phyloP scores from a whole-genome alignment of 2,329 filamentous ascomycete genomes.

The Malbranchea cinnamomea region DNA sequence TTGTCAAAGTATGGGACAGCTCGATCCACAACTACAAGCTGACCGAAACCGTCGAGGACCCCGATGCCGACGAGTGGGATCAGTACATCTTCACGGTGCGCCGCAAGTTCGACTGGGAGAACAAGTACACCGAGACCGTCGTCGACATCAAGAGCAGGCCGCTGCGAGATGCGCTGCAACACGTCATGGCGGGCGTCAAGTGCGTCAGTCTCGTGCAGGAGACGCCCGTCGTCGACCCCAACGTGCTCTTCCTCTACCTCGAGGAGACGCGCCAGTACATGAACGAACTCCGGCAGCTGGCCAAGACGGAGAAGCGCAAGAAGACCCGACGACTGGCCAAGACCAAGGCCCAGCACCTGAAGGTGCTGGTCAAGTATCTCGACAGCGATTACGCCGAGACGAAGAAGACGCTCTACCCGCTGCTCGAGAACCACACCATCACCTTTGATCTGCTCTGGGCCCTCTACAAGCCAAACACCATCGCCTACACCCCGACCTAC shows the following conservation, averaged over 20 bases:
- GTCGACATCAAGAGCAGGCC: slow-evolving; percentile 78
- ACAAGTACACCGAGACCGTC: slow-evolving; percentile 58
- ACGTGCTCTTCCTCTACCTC: slow-evolving; percentile 60
- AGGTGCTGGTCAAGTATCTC: slow-evolving; percentile 60
- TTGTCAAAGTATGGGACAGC: slow-evolving; percentile 33
- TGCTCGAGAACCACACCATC: slow-evolving; percentile 69
- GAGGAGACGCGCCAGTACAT: slow-evolving; percentile 55
- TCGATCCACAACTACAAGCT: slow-evolving; percentile 51
- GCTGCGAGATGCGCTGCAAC: slow-evolving; percentile 54
- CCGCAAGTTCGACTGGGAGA: slow-evolving; percentile 69
- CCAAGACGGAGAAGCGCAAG: slow-evolving; percentile 40
- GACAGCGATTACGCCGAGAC: slow-evolving; percentile 65
- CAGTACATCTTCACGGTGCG: slow-evolving; percentile 73
- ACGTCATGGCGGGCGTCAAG: slow-evolving; percentile 62
- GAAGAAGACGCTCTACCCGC: slow-evolving; percentile 66
- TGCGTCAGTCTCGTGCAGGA: slow-evolving; percentile 69
- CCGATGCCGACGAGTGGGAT: slow-evolving; percentile 53
- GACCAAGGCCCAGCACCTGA: slow-evolving; percentile 38
- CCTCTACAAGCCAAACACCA: slow-evolving; percentile 71
- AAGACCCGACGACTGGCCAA: slow-evolving; percentile 24
- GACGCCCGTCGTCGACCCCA: slow-evolving; percentile 56
- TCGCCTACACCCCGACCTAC: slow-evolving; percentile 65
- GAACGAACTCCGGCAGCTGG: slow-evolving; percentile 50
- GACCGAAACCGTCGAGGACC: slow-evolving; percentile 49
- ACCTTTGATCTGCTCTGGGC: slow-evolving; percentile 85